Conservation (phyloP, 192 early-diverging fungal genomes). For the Ambispora gerdemannii region DNA sequence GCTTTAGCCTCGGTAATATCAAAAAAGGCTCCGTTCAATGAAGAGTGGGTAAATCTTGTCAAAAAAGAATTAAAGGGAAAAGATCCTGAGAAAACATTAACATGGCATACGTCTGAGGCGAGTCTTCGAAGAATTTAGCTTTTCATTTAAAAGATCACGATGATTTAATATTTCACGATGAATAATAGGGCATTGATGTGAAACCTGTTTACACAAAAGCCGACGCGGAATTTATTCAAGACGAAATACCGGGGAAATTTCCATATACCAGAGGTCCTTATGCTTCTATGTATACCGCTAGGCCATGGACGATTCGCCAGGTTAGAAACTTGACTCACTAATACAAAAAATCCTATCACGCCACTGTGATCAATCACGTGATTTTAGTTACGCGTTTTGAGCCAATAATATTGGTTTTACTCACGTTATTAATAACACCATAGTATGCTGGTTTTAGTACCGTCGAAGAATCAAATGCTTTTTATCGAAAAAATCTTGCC, state of each 20-base stretch:
- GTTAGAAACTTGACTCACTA: too few relatives aligned
- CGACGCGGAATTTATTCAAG: constrained; percentile 55
- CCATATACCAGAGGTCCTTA: constrained; percentile 85
- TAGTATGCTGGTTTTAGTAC: constrained; percentile 91
- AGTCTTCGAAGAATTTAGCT: not conserved
- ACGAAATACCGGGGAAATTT: constrained; percentile 79
- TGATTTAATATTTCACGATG: not conserved
- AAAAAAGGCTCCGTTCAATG: constrained; percentile 56
- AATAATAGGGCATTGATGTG: constrained; percentile 64
- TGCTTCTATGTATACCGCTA: constrained; percentile 80
- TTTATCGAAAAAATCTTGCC: constrained; percentile 84
- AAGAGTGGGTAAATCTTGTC: constrained; percentile 70
- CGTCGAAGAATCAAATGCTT: constrained; percentile 86
- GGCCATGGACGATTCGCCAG: constrained; percentile 86
- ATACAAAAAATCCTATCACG: too few relatives aligned
- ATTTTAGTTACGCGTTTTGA: too few relatives aligned
- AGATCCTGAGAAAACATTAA: constrained; percentile 65
- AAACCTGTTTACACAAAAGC: constrained; percentile 84
- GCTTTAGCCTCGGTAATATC: constrained; percentile 5
- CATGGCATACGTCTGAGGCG: constrained; percentile 80
- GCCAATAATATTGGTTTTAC: too few relatives aligned
- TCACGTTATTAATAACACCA: too few relatives aligned
- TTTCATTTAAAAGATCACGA: not conserved
- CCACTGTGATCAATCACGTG: too few relatives aligned
- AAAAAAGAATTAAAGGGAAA: constrained; percentile 87